These are phyloP conservation scores for Lupinus albus DNA, from an alignment of 306 rosid genomes.

Conservation along the genomic window DNA sequence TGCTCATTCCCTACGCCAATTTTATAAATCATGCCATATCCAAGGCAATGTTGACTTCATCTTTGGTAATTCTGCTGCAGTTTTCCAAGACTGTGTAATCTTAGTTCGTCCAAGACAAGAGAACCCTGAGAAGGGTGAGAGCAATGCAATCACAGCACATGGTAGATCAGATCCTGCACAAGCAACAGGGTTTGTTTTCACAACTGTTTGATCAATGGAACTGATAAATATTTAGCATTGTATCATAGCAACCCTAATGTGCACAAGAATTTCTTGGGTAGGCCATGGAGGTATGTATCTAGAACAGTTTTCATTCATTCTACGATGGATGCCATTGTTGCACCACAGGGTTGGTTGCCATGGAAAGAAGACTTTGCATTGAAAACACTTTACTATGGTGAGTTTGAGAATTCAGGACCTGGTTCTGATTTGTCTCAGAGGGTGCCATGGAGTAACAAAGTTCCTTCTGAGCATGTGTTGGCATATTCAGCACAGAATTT, in stretches of 20 bases:
- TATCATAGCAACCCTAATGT: slow-evolving; percentile 65
- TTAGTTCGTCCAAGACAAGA: slow-evolving; percentile 60
- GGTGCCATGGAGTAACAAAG: slow-evolving; percentile 64
- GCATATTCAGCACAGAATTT: slow-evolving; percentile 68
- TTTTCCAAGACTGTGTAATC: slow-evolving; percentile 70
- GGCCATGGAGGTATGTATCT: slow-evolving; percentile 95
- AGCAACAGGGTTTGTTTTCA: slow-evolving; percentile 78
- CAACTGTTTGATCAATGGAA: slow-evolving; percentile 73
- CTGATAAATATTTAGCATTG: slow-evolving; percentile 65
- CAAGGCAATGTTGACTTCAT: slow-evolving; percentile 85
- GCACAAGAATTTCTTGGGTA: slow-evolving; percentile 83
- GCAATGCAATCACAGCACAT: slow-evolving; percentile 73
- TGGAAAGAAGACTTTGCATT: slow-evolving; percentile 70
- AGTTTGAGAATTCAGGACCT: slow-evolving; percentile 55
- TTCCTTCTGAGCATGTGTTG: slow-evolving; percentile 56
- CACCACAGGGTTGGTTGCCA: slow-evolving; percentile 72
- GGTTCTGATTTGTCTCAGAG: slow-evolving; percentile 57
- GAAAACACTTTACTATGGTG: slow-evolving; percentile 80
- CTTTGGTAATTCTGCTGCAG: slow-evolving; percentile 79
- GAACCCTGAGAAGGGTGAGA: slow-evolving; percentile 64
- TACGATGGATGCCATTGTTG: slow-evolving; percentile 52
- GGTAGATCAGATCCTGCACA: slow-evolving; percentile 88
- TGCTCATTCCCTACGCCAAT: slow-evolving; percentile 81
- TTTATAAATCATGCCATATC: slow-evolving; percentile 75
- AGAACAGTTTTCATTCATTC: slow-evolving; percentile 68